Evolutionary conservation across 2,329 filamentous ascomycete species (phyloP).

Genomic region (Exophiala sp.): DNA sequence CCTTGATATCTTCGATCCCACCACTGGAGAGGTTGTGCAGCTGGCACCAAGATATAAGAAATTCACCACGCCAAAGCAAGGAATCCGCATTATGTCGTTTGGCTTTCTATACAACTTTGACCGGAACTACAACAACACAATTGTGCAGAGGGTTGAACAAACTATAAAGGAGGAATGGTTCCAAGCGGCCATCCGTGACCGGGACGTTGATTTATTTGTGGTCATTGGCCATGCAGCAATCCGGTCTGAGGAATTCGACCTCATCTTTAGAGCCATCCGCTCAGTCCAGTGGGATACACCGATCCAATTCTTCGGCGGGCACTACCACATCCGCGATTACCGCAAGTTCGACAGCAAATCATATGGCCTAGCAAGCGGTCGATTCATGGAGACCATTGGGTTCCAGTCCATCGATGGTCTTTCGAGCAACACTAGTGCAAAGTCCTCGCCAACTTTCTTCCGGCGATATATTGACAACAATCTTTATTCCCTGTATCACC

Average conservation of each 20-base stretch:
- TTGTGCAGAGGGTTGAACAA: slow-evolving; percentile 72
- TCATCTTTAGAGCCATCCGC: slow-evolving; percentile 72
- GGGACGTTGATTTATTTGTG: slow-evolving; percentile 76
- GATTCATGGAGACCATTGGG: slow-evolving; percentile 92
- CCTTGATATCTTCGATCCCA: slow-evolving; percentile 73
- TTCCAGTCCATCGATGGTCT: slow-evolving; percentile 80
- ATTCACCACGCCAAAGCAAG: slow-evolving; percentile 86
- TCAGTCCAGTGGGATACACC: slow-evolving; percentile 70
- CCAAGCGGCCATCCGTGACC: slow-evolving; percentile 69
- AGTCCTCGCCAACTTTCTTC: slow-evolving; percentile 54
- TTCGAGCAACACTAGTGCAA: slow-evolving; percentile 36
- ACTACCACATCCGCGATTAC: slow-evolving; percentile 83
- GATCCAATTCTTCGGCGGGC: slow-evolving; percentile 87
- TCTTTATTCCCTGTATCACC: slow-evolving; percentile 72
- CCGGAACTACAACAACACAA: slow-evolving; percentile 82
- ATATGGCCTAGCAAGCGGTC: slow-evolving; percentile 74
- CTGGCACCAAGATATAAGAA: slow-evolving; percentile 78
- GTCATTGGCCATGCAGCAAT: slow-evolving; percentile 81
- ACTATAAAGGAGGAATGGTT: slow-evolving; percentile 86
- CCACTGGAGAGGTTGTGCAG: slow-evolving; percentile 64
- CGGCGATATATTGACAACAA: slow-evolving; percentile 94
- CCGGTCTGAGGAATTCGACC: slow-evolving; percentile 69
- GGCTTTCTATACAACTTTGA: slow-evolving; percentile 95
- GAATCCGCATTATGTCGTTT: slow-evolving; percentile 76
- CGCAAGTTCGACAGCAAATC: slow-evolving; percentile 70